Evolutionary conservation across 139 green algal species (phyloP), one percentile per base, ranked within the genome.

Genomic region (Chlamydomonas applanata): DNA sequence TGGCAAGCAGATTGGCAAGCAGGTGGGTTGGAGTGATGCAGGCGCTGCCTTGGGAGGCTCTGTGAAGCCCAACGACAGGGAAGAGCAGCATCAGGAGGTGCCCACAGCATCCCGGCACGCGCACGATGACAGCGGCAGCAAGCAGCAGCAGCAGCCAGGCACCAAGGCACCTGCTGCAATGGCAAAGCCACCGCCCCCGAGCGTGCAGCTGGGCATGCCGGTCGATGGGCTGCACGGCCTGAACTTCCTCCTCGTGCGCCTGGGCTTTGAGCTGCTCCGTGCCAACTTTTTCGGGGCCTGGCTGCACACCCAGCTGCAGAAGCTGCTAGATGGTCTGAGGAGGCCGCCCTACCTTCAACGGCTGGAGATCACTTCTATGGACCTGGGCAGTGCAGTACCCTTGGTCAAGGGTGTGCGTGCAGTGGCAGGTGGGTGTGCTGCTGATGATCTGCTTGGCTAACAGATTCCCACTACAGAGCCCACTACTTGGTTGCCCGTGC

Each of bases 191-290:
- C 2, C 49, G 14, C 30, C 45, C 32, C 35, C 9, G 22, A 33
- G 2, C 17, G 24, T 52, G n/a, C 25, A 24, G 25, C n/a, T 71
- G 60, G 75, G 68, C 0, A 57, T 59, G 11, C 33, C 60, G 19
- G 68, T 81, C 32, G 67, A 76, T 0, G n/a, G 17, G 2, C 35
- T 81, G 13, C 61, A 76, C 57, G 75, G 75, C 45, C 68, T 81
- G 32, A 81, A 81, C 60, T 56, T 68, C 56, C 66, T 76, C 67
- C 67, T 81, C 14, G 33, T 76, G 46, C 75, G 75, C n/a, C 30
- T 81, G 0, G 75, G 32, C 33, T 81, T 66, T 20, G 75, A 81
- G 75, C 46, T 81, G 59, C 75, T 81, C 57, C 32, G 75, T 17
- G 24, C 67, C 25, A 24, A n/a, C 3, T 57, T 44, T 7, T 81